Conservation (phyloP, 2,329 filamentous ascomycete genomes). For the Plenodomus lindquistii region DNA sequence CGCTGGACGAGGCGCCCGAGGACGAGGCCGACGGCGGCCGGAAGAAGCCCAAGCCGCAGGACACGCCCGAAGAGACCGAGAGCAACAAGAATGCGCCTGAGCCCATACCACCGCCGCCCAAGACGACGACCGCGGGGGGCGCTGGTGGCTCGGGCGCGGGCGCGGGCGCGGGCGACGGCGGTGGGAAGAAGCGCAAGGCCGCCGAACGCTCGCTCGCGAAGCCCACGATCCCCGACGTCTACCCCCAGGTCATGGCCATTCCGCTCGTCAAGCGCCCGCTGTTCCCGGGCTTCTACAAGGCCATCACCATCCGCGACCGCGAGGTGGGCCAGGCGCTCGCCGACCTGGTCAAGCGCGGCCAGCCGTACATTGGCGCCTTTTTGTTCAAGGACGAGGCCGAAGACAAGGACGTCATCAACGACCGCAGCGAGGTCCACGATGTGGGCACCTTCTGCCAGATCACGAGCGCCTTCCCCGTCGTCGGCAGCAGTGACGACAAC, state of each 20-base stretch:
- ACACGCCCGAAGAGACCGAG: constrained; percentile 46
- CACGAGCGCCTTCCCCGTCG: constrained; percentile 88
- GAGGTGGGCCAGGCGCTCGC: constrained; percentile 90
- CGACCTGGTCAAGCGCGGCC: constrained; percentile 94
- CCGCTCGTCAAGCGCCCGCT: constrained; percentile 91
- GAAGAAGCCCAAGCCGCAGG: constrained; percentile 50
- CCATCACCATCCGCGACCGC: constrained; percentile 92
- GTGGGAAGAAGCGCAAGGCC: constrained; percentile 73
- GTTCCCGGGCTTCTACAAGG: constrained; percentile 98
- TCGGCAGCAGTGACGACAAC: constrained; percentile 69
- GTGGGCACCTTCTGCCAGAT: constrained; percentile 97
- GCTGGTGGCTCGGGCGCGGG: constrained; percentile 61
- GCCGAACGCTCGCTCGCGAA: constrained; percentile 81
- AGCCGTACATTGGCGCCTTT: constrained; percentile 96
- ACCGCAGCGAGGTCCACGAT: constrained; percentile 87
- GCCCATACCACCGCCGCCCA: constrained; percentile 55
- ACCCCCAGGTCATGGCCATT: constrained; percentile 96
- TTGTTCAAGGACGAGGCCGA: constrained; percentile 94
- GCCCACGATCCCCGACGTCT: constrained; percentile 88
- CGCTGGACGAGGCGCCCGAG: constrained; percentile 48
- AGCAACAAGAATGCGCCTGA: constrained; percentile 55
- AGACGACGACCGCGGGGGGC: constrained; percentile 60
- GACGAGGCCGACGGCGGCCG: constrained; percentile 48
- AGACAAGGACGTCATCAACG: constrained; percentile 92
- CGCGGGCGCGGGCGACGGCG: constrained; percentile 56